These are phyloP conservation scores for Suhomyces bribrorum DNA, from an alignment of 1,139 yeast genomes.

Conservation along the genomic window DNA sequence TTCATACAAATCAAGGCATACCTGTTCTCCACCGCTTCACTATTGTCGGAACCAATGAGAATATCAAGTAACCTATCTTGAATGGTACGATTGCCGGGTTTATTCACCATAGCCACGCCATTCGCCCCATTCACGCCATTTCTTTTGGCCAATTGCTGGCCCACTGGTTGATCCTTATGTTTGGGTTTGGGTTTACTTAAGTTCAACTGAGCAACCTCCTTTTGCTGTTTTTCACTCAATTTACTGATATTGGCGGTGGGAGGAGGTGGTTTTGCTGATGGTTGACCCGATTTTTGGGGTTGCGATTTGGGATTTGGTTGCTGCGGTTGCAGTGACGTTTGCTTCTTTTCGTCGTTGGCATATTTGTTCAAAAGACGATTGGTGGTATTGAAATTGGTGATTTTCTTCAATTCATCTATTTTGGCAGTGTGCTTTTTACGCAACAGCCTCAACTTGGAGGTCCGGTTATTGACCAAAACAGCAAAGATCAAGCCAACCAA, in stretches of 20 bases:
- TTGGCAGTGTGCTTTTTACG: conserved; percentile 57
- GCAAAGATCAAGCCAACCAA: conserved; percentile 25
- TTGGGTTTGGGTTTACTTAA: conserved; percentile 3
- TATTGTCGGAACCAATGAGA: conserved; percentile 71
- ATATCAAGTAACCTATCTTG: conserved; percentile 52
- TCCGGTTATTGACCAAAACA: conserved; percentile 26
- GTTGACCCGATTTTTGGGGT: not conserved
- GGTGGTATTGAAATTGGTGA: conserved; percentile 78
- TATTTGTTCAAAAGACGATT: conserved; percentile 70
- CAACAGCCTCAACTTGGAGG: conserved; percentile 27
- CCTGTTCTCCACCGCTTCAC: conserved; percentile 59
- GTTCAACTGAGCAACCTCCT: conserved; percentile 9
- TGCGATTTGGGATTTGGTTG: not conserved
- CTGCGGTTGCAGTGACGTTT: not conserved
- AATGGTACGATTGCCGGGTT: conserved; percentile 21
- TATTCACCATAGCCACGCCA: not conserved
- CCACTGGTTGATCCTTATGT: not conserved
- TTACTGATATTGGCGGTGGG: conserved; percentile 1
- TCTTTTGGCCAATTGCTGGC: not conserved
- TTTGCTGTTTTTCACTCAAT: conserved; percentile 4
- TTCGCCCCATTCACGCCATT: too few species aligned
- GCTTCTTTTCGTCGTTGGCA: conserved; percentile 43
- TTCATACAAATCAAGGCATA: conserved; percentile 71
- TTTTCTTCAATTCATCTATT: conserved; percentile 72
- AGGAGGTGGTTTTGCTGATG: too few species aligned